Evolutionary conservation across 2,329 filamentous ascomycete species (phyloP), one percentile per base, ranked within the genome.

Genomic region (Rhynchosporium secalis): DNA sequence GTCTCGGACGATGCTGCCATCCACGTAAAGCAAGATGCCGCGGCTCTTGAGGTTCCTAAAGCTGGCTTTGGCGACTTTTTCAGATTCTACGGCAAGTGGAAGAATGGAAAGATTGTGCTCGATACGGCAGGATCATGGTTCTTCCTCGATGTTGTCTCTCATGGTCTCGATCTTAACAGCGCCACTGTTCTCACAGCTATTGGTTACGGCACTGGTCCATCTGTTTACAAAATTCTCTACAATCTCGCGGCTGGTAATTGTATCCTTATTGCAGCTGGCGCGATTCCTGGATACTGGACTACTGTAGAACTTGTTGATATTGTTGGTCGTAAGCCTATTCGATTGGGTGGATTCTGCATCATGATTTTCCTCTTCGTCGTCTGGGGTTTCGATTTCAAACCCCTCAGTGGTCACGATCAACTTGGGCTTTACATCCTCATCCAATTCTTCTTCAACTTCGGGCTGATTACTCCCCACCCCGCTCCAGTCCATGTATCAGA

Each of bases 101-200:
- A 86, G 78, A 88, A 93, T 73, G 86, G 82, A 60, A 85, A 86
- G 72, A 81, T 92, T n/a, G 83, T 92, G 0, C 78, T 92, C 49
- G 90, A 90, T 20, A 94, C 90, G 12, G 89, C 90, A 12, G 88
- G 88, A 26, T 94, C 91, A 2, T 96, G 91, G 91, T 94, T 93
- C 76, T 80, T 62, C 83, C 83, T 68, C 85, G 66, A 66, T 65
- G 67, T 68, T 15, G 66, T 65, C 40, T 87, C 84, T 73, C 89
- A 89, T 67, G 87, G 87, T 49, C 81, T 94, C 2, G 85, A 87
- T 38, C 79, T 94, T 15, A 94, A 93, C 72, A 92, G 88, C 72
- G 81, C 86, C 8, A 84, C 90, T 68, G 86, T 95, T 47, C 81
- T 95, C 13, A 76, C 81, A 36, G 84, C 87, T 2, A 92, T 94